Conservation (phyloP, 108 stramenopile genomes). For the Pseudonitzschia pungens region DNA sequence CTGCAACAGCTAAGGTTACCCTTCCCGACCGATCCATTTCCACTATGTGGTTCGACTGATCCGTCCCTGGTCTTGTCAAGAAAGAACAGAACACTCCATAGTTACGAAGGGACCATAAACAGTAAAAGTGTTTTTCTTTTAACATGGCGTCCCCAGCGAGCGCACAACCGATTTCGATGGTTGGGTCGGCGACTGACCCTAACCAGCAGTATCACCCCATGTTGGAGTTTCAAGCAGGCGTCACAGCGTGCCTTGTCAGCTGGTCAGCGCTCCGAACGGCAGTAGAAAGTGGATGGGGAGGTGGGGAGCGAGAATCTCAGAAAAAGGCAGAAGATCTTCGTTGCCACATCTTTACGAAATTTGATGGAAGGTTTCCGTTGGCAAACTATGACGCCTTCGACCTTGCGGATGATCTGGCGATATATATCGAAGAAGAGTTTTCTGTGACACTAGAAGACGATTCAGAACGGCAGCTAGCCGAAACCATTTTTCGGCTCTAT, state of each 20-base stretch:
- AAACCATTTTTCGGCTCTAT: constrained; percentile 71
- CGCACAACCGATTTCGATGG: background rate
- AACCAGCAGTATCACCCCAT: constrained; percentile 12
- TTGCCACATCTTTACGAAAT: constrained; percentile 47
- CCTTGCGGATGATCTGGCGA: constrained; percentile 61
- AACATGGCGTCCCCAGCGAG: background rate
- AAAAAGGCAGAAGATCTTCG: constrained; percentile 74
- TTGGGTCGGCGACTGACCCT: background rate
- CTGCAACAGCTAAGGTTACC: too few relatives aligned
- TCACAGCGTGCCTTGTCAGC: constrained; percentile 78
- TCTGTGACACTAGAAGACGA: constrained; percentile 80
- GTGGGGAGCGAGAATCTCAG: constrained; percentile 45
- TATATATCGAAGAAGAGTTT: constrained; percentile 88
- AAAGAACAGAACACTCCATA: too few relatives aligned
- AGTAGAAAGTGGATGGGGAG: constrained; percentile 82
- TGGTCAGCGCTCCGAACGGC: constrained; percentile 83
- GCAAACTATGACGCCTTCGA: constrained; percentile 30
- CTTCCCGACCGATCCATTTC: too few relatives aligned
- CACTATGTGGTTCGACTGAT: too few relatives aligned
- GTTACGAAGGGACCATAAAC: too few relatives aligned
- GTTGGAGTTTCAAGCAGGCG: constrained; percentile 81
- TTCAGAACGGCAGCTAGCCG: constrained; percentile 73
- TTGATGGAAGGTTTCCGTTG: constrained; percentile 52
- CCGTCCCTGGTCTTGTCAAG: too few relatives aligned
- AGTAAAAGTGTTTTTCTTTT: too few relatives aligned